Evolutionary conservation across 805 yeast species (phyloP).

Genomic region (Metschnikowia rubicola): DNA sequence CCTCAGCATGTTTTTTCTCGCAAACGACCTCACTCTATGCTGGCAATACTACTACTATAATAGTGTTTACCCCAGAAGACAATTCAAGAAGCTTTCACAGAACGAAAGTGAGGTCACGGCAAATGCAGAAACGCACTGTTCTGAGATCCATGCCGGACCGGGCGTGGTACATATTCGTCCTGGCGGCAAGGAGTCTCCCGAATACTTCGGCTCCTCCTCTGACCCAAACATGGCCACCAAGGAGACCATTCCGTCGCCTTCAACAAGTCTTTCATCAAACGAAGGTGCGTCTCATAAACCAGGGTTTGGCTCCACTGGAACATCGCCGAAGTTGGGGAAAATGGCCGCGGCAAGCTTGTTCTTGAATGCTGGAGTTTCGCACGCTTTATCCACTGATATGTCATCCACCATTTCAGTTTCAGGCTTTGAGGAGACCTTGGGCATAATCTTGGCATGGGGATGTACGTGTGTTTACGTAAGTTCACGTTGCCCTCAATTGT

Average conservation of each 20-base stretch:
- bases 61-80: slow-evolving; percentile 31
- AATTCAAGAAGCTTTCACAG: neutral
- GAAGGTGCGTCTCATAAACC: neutral
- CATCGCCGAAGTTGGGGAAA: slow-evolving; percentile 4
- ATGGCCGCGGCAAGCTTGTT: slow-evolving; percentile 10
- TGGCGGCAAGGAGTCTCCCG: slow-evolving; percentile 4
- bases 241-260: neutral
- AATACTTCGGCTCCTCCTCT: neutral
- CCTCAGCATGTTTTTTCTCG: slow-evolving; percentile 38
- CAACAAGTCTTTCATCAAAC: slow-evolving; percentile 3
- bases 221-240: neutral
- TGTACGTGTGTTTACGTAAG: slow-evolving; percentile 73
- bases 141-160: slow-evolving; percentile 5
- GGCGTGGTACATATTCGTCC: slow-evolving; percentile 14
- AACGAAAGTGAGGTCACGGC: neutral
- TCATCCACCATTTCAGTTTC: neutral
- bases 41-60: slow-evolving; percentile 73
- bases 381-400: slow-evolving; percentile 10
- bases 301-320: slow-evolving; percentile 15
- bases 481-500: slow-evolving; percentile 81
- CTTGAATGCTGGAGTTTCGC: slow-evolving; percentile 13
- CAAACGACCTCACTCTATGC: slow-evolving; percentile 64
- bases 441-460: slow-evolving; percentile 59
- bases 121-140: neutral
- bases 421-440: slow-evolving; percentile 7